Evolutionary conservation across 331 rosid genomes (phyloP), one percentile per base, ranked within the genome.

Genomic region (Malus hybrid): DNA sequence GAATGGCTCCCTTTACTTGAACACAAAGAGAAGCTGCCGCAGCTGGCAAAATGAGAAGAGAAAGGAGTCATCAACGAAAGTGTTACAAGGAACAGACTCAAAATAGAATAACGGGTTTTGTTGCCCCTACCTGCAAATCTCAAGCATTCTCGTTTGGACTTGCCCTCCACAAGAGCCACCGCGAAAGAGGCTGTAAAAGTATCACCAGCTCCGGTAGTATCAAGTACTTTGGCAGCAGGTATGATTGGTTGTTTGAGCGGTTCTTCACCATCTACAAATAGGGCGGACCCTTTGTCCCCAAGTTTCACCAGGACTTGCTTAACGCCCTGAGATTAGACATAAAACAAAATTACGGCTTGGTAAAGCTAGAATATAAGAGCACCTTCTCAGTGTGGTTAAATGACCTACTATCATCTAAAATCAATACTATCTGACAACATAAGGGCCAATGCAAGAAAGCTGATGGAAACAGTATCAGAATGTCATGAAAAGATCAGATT

Each of bases 1-100:
- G 97, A 85, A 89, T 88, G 78, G 99, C 97, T 61, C 97, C 99
- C 84, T 94, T 94, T 71, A 92, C 97, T 87, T 90, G 96, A 79
- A 94, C 90, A 84, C 99, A 92, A 13, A 92, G 93, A 79, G 96
- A 94, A 54, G 95, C 97, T 3, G 99, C 99, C 6, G 96, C 97
- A 77, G 99, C 97, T 94, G 88, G 79, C 66, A n/a, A 6, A 7
- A 54, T 15, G 20, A 63, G 69, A 69, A 71, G 5, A 18, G 39
- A 67, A 50, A 69, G 48, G 10, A 79, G 56, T 67, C 28, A 69
- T 48, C 44, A 64, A 16, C n/a, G 50, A 31, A 64, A 7, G 34
- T 63, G 13, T 57, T n/a, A 29, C 22, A 59, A 55, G 36, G 55
- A 54, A 60, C 52, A 76, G 33, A 63, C 46, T 63, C 69, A 31